Evolutionary conservation across 1,139 yeast species (phyloP), one percentile per base, ranked within the genome.

Genomic region (Candida sanyaensis): DNA sequence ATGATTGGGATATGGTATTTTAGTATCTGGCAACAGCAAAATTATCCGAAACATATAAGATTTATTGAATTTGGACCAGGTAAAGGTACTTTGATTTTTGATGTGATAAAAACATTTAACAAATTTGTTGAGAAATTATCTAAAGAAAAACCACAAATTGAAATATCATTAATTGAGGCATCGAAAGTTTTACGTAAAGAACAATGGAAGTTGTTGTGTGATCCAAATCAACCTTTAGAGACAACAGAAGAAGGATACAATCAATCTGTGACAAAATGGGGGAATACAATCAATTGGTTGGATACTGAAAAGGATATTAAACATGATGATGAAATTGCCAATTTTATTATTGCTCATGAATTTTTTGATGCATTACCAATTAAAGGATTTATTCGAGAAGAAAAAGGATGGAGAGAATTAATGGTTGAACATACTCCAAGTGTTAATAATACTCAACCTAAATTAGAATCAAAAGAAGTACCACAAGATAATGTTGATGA

Each of bases 51-150:
- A 1, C 54, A 61, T 7, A 67, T 85, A 30, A 71, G 86, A 47
- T 59, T 89, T n/a, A 73, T 88, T n/a, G 96, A 89, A 63, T 82
- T 88, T 63, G 96, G 96, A 0, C 96, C 96, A 0, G 96, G 96
- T 5, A 76, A 78, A 57, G 96, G 96, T 1, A 88, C 96, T 0
- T 68, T 89, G 56, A 83, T 88, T 82, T 73, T 73, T 57, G 96
- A 89, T 61, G 68, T 80, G 40, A 61, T 89, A 53, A 65, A 66
- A 10, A 68, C 77, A 1, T 76, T 83, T 58, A 70, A 75, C 46
- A 72, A 66, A 50, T 69, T 83, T 41, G 60, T 63, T 11, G 60
- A 68, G 13, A 60, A 64, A 33, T 66, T 69, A 7, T 46, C 52
- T 12, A 46, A 49, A 34, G 47, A 51, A 10, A 43, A 50, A n/a